Conservation (phyloP, 129 eudicot species). For the Logfia minima region DNA sequence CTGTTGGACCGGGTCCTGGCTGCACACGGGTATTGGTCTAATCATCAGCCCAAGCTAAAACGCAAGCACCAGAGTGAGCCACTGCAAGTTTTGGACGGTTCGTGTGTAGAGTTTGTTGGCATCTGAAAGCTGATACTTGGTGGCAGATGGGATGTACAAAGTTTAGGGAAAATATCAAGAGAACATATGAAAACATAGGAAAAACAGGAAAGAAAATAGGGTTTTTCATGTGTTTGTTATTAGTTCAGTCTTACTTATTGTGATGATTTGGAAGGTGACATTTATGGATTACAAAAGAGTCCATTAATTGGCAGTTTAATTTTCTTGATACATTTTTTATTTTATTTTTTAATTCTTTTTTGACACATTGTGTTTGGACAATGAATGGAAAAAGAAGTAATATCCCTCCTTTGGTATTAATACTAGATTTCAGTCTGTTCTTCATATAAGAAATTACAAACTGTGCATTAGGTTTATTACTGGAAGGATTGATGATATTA, state of each 20-base stretch:
- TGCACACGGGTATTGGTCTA: slow-evolving; percentile 81
- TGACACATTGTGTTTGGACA: slow-evolving; percentile 10
- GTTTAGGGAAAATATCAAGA: not conserved
- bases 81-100: slow-evolving; percentile 36
- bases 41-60: slow-evolving; percentile 58
- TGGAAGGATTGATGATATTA: no score
- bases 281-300: not conserved
- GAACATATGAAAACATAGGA: not conserved
- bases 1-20: slow-evolving; percentile 72
- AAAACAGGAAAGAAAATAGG: not conserved
- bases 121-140: not conserved
- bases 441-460: no score
- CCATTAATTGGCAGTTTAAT: slow-evolving; percentile 1
- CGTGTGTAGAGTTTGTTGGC: slow-evolving; percentile 19
- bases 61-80: slow-evolving; percentile 56
- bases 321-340: not conserved
- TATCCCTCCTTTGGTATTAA: no score
- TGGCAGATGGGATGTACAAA: slow-evolving; percentile 12
- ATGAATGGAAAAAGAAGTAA: no score
- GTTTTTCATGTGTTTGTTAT: slow-evolving; percentile 6
- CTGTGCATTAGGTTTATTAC: no score
- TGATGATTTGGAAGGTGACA: slow-evolving; percentile 12
- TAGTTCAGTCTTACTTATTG: not conserved
- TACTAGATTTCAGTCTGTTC: no score
- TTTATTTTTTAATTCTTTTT: no score